Base-by-base conservation (phyloP, 2,329 filamentous ascomycete species). In the Colletotrichum sp. region DNA sequence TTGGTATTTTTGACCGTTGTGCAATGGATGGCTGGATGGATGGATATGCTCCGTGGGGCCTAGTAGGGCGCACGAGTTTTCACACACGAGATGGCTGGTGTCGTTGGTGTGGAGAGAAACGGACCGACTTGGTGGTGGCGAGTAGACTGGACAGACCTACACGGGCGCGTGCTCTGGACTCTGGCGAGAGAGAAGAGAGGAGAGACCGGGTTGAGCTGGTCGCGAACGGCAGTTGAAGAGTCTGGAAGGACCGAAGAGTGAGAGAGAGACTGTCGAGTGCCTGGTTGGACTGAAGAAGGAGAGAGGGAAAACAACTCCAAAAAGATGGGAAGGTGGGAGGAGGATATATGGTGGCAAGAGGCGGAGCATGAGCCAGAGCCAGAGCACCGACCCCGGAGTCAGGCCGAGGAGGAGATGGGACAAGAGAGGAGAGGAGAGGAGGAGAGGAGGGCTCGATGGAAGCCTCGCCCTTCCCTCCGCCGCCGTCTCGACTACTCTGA, bases 331-430 rank as follows among this genome's bases (percentile, higher is more conserved):
- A 76, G 57, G 72, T 36, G 44, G 27, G 55, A 71, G 73, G 69
- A 49, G 73, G 44, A 76, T 76, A 76, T 76, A 76, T 73, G 73
- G 69, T 76, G 69, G 73, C 73, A 52, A 72, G 62, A 57, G 68
- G 73, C 73, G 73, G 73, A 76, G 73, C 69, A 68, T 16, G 57
- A 69, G 39, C 39, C 19, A 44, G 36, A 44, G 16, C 36, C 36
- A 44, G 16, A 49, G 73, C 63, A 65, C 64, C 73, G 57, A 76
- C 69, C 64, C 55, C 73, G 73, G 73, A 76, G 70, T 73, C 69
- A 76, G 64, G 36, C 73, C 73, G 73, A 76, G 70, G 64, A 69
- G 62, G 6, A 22, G n/a, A 49, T 12, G 12, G n/a, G 44, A 52
- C 11, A 13, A 12, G 44, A 12, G 36, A 39, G 1, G 15, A 39